phyloP scores from a whole-genome alignment of 2,329 filamentous ascomycete species.

The Teratosphaeria pseudoeucalypti region DNA sequence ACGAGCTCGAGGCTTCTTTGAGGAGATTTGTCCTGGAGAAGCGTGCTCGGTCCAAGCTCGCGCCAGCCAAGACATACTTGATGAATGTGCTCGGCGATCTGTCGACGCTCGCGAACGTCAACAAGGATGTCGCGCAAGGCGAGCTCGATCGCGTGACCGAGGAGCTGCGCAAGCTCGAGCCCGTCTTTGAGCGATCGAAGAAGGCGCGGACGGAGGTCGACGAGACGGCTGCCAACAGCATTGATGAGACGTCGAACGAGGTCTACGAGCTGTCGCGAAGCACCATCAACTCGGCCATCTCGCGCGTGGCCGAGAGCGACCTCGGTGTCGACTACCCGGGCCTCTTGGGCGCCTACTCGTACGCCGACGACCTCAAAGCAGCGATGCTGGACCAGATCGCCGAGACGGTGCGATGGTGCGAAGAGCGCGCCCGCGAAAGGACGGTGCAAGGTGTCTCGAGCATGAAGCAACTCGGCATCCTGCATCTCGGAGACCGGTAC shows the following conservation, averaged over 20 bases:
- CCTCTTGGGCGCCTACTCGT: conserved; percentile 73
- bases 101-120: conserved; percentile 70
- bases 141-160: conserved; percentile 74
- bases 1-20: conserved; percentile 76
- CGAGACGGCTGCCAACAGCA: conserved; percentile 68
- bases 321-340: conserved; percentile 82
- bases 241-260: conserved; percentile 74
- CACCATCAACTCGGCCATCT: conserved; percentile 64
- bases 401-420: conserved; percentile 64
- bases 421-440: conserved; percentile 71
- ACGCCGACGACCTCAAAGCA: conserved; percentile 83
- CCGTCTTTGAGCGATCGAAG: conserved; percentile 71
- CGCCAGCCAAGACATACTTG: conserved; percentile 89
- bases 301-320: conserved; percentile 62
- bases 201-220: conserved; percentile 70
- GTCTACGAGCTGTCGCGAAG: conserved; percentile 76
- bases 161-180: conserved; percentile 74
- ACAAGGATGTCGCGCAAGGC: conserved; percentile 72
- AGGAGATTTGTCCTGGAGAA: conserved; percentile 93
- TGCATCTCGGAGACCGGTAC: conserved; percentile 82
- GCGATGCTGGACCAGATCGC: conserved; percentile 87
- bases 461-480: conserved; percentile 78
- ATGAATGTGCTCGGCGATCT: conserved; percentile 87
- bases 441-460: conserved; percentile 72
- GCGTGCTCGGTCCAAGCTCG: conserved; percentile 85